A percentile compares a stretch with the other conserved stretches of the same genome.
phyloP scores from a whole-genome alignment of 352 stramenopile genomes.

The Globisporangium nagaii region DNA sequence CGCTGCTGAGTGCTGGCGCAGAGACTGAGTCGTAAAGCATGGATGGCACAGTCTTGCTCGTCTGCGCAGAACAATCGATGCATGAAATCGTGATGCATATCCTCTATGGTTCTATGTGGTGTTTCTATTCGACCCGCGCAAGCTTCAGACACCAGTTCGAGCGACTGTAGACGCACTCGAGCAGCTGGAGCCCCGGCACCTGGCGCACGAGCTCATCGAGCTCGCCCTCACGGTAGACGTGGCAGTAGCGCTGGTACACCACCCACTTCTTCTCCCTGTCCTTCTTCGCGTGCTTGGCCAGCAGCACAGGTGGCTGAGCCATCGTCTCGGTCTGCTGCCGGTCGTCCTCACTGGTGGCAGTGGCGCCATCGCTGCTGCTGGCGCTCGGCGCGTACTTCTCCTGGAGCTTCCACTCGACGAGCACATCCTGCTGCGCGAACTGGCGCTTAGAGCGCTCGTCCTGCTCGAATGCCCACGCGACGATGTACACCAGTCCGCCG shows the following conservation, averaged over 20 bases:
- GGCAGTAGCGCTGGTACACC: slow-evolving; percentile 79
- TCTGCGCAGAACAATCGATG: too few relatives aligned
- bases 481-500: slow-evolving; percentile 51
- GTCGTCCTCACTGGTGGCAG: neutral
- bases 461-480: slow-evolving; percentile 83
- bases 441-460: slow-evolving; percentile 67
- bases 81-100: too few relatives aligned
- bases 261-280: slow-evolving; percentile 59
- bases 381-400: slow-evolving; percentile 50
- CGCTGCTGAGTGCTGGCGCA: too few relatives aligned
- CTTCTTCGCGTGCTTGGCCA: slow-evolving; percentile 28
- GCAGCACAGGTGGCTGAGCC: neutral
- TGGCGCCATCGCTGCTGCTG: slow-evolving; percentile 2
- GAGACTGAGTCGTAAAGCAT: too few relatives aligned
- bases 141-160: slow-evolving; percentile 68
- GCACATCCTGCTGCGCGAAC: slow-evolving; percentile 76
- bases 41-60: too few relatives aligned
- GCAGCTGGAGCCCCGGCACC: slow-evolving; percentile 46
- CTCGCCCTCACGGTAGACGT: slow-evolving; percentile 72
- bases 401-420: slow-evolving; percentile 85
- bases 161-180: slow-evolving; percentile 63
- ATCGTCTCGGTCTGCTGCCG: neutral
- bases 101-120: too few relatives aligned
- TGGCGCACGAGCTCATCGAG: slow-evolving; percentile 57
- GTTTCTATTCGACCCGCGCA: neutral